A percentile compares a stretch with the other conserved stretches of the same genome.
phyloP scores from a whole-genome alignment of 371 early-diverging fungal species.

The Mortierella sp. region DNA sequence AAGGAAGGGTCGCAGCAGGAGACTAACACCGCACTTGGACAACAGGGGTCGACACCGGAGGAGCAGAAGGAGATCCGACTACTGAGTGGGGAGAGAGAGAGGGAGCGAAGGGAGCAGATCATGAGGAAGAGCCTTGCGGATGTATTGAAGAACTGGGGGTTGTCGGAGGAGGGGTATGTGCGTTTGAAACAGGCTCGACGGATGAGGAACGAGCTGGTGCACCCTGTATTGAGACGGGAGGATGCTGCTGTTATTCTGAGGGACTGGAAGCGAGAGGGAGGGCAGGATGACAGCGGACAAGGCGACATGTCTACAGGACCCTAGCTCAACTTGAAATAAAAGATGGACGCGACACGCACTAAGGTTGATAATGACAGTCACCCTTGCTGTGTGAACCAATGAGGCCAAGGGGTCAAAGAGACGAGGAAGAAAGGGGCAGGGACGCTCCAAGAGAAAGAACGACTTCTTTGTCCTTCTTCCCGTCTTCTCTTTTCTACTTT shows the following conservation, averaged over 20 bases:
- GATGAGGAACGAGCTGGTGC: background rate
- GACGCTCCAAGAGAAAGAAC: background rate
- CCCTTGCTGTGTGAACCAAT: background rate
- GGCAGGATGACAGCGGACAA: background rate
- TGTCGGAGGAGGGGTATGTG: background rate
- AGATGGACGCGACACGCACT: background rate
- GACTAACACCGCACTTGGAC: no score
- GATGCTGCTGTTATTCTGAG: background rate
- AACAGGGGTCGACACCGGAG: background rate
- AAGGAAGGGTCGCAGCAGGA: background rate
- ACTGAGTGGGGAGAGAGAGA: no score
- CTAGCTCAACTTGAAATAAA: background rate
- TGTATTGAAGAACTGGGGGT: background rate
- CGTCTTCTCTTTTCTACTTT: background rate
- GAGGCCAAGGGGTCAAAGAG: background rate
- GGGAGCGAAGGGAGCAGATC: background rate
- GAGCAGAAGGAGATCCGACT: background rate
- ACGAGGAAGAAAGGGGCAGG: background rate
- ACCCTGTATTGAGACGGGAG: background rate
- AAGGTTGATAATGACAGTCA: background rate
- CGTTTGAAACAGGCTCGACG: background rate
- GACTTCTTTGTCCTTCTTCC: conserved; percentile 12
- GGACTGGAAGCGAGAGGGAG: background rate
- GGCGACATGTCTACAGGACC: background rate
- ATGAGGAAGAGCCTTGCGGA: background rate